These are phyloP conservation scores for Malassezia dermatis DNA, from an alignment of 1,284 basidiomycete genomes.

Conservation along the genomic window DNA sequence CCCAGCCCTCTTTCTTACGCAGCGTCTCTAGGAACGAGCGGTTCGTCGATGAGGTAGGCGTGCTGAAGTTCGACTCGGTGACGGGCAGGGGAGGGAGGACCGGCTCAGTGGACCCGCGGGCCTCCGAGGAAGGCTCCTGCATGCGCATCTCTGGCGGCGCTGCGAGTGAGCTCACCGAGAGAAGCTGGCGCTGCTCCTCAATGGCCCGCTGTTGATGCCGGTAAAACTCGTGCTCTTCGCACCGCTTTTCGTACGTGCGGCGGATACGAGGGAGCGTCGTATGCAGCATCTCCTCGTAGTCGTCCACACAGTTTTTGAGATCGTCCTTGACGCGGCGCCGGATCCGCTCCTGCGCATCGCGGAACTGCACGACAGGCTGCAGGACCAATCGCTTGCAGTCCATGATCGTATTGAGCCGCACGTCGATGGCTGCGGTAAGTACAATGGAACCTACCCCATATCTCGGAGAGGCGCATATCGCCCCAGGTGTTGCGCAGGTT, in stretches of 20 bases:
- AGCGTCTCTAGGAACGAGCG: constrained; percentile 34
- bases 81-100: background rate
- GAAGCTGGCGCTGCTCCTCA: constrained; percentile 37
- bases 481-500: constrained; percentile 17
- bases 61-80: background rate
- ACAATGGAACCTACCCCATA: background rate
- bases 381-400: constrained; percentile 26
- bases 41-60: constrained; percentile 8
- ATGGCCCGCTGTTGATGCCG: constrained; percentile 37
- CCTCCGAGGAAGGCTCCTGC: background rate
- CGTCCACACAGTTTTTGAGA: constrained; percentile 24
- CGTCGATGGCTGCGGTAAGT: constrained; percentile 19
- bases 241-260: constrained; percentile 34
- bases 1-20: constrained; percentile 39
- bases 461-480: constrained; percentile 15
- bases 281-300: constrained; percentile 41
- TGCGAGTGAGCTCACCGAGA: constrained; percentile 11
- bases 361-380: constrained; percentile 32
- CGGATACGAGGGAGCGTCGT: constrained; percentile 29
- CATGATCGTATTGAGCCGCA: constrained; percentile 28
- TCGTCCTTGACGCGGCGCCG: constrained; percentile 41
- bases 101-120: background rate
- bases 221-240: constrained; percentile 30
- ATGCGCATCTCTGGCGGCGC: background rate
- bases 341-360: constrained; percentile 41